Evolutionary conservation across 164 flowering plant species (phyloP), one percentile per base, ranked within the genome.

Genomic region (Taxillus chinensis): DNA sequence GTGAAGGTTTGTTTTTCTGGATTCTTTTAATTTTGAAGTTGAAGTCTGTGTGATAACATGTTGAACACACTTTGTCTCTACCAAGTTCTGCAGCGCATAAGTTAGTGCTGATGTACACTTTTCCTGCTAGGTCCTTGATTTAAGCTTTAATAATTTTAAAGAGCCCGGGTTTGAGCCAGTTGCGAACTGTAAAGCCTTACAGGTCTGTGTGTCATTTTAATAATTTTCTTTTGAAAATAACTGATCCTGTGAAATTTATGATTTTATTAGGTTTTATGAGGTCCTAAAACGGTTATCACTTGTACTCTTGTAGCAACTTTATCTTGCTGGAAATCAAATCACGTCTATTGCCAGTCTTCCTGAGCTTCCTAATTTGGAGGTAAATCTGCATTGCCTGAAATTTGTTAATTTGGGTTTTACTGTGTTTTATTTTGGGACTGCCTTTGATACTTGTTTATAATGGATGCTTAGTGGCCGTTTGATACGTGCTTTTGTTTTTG

Each of bases 81-180:
- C 15, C 38, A n/a, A 57, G 17, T 3, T 37, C 15, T 38, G n/a
- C 1, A 11, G 10, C 15, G 5, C 0, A 50, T 63, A 46, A 11
- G 41, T 64, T 58, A 48, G 14, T 46, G 11, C 41, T 41, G 37
- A 38, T 46, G 13, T 49, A 67, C 45, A 39, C 39, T 61, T 68
- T 59, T 41, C 54, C 64, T 66, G 13, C 57, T 74, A 95, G 99
- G 99, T 95, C 72, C 99, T 95, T 70, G 99, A 95, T 79, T 82
- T 95, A 80, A 95, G 99, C 69, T 95, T 95, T 65, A 95, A 95
- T 72, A 92, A 95, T 60, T 95, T 95, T 64, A 91, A 91, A 74
- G 99, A 93, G 52, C 97, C 97, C 66, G 99, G 96, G 49, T 91
- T 95, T 80, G 99, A 95, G 75, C 97, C 97, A 38, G 93, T 95